phyloP scores from a whole-genome alignment of 2,329 filamentous ascomycete genomes.

The Ophiocordyceps camponoti-rufipedis region DNA sequence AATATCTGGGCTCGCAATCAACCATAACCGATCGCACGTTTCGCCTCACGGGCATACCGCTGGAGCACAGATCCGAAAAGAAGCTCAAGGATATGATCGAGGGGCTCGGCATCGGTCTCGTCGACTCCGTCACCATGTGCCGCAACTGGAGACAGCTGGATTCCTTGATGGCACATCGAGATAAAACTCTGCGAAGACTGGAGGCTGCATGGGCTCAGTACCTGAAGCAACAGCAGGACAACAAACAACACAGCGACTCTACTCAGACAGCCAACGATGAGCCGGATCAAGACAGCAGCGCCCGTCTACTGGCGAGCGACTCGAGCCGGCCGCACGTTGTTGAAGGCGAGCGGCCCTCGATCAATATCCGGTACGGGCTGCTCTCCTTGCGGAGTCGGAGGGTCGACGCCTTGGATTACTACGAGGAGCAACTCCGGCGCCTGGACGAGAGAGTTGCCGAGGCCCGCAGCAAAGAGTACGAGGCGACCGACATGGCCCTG shows the following conservation, averaged over 20 bases:
- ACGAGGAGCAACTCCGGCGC: conserved; percentile 64
- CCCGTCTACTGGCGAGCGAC: conserved; percentile 37
- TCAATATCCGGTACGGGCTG: conserved; percentile 62
- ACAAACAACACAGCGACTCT: conserved; percentile 2
- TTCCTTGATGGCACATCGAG: conserved; percentile 48
- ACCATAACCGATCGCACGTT: conserved; percentile 95
- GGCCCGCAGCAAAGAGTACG: conserved; percentile 58
- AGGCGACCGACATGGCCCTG: conserved; percentile 70
- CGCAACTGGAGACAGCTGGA: conserved; percentile 77
- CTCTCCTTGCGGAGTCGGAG: conserved; percentile 52
- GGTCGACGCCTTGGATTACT: conserved; percentile 88
- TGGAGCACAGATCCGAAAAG: conserved; percentile 58
- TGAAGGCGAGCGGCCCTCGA: conserved; percentile 41
- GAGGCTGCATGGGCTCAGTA: conserved; percentile 74
- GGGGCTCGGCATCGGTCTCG: conserved; percentile 71
- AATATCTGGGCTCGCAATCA: conserved; percentile 81
- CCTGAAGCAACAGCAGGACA: conserved; percentile 9
- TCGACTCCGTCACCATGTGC: conserved; percentile 75
- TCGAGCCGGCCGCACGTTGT: conserved; percentile 10
- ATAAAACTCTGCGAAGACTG: conserved; percentile 47
- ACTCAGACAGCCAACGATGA: conserved; percentile 9
- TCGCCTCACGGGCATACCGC: conserved; percentile 72
- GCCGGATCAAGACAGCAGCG: conserved; percentile 34
- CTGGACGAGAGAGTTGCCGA: conserved; percentile 57
- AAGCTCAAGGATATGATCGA: conserved; percentile 79